Base-by-base conservation (phyloP, 805 yeast species). In the Danielozyma ontarioensis region DNA sequence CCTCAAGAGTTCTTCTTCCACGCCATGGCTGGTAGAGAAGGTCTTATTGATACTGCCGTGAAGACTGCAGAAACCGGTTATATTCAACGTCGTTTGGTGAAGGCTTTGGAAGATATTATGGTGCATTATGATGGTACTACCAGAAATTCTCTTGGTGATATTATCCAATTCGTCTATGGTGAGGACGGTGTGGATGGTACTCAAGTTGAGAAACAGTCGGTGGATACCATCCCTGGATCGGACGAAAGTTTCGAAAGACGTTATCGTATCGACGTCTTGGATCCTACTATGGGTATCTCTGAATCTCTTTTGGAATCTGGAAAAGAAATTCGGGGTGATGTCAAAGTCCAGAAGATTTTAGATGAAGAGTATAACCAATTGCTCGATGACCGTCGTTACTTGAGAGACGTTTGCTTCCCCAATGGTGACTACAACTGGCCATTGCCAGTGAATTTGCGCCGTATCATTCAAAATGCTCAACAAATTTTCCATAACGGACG, bases 21-120 rank as follows among this genome's bases (percentile, higher is more conserved):
- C 60, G 97, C 97, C 33, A 93, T 93, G 96, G 97, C 98, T 55
- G 99, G 99, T 71, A 87, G 99, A 76, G 99, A 93, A 70, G 99
- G 99, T 73, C 73, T 93, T 57, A 94, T 93, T 59, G 99, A 93
- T 74, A 93, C 99, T 35, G 99, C 99, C 12, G 99, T 93, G 31
- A 93, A 93, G 62, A 93, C 99, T 27, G 97, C 99, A 2, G 97
- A 90, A 66, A 89, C 97, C 17, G 97, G 97, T 68, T 90, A 90
- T 61, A 89, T 90, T 55, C 97, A 90, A 68, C 90, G 97, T 73
- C 90, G 97, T 75, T 70, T 90, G 59, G 95, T 90, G 29, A 90
- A 90, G 62, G 97, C 97, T 18, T 68, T 89, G 63, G 97, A 89
- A 57, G 97, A 89, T 67, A 87, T 89, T 45, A 88, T 88, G 94